These are phyloP conservation scores for Backusella mclennaniae DNA, from an alignment of 192 early-diverging fungal genomes.

Conservation along the genomic window DNA sequence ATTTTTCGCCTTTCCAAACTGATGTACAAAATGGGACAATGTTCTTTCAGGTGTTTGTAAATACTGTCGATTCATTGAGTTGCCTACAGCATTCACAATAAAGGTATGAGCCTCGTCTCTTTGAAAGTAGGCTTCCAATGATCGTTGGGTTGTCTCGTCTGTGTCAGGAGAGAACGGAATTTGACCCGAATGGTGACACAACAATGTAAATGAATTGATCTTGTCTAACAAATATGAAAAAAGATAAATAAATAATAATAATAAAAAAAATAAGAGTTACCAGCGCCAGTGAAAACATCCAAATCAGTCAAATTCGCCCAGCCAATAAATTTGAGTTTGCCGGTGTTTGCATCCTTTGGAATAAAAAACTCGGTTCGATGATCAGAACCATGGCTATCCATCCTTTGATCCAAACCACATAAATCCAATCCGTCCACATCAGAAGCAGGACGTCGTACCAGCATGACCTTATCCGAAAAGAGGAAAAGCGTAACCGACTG, in stretches of 20 bases:
- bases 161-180: conserved; percentile 5
- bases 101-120: not conserved
- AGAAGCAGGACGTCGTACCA: conserved; percentile 27
- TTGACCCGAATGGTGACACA: conserved; percentile 13
- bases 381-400: not conserved
- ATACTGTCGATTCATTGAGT: not conserved
- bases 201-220: conserved; percentile 20
- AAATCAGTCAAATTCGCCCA: conserved; percentile 30
- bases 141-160: conserved; percentile 11
- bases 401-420: conserved; percentile 26
- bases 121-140: conserved; percentile 16
- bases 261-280: not conserved
- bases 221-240: not conserved
- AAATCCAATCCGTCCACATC: conserved; percentile 23
- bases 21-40: conserved; percentile 16
- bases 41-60: not conserved
- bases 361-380: conserved; percentile 6
- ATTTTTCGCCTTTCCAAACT: conserved; percentile 25
- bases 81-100: not conserved
- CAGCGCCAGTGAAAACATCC: conserved; percentile 22
- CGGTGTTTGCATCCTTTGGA: conserved; percentile 14
- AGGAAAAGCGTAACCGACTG: conserved; percentile 33
- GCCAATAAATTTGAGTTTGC: conserved; percentile 32
- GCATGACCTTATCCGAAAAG: conserved; percentile 35
- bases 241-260: not conserved